These are phyloP conservation scores for Schoenoplectus tabernaemontani DNA, from an alignment of 202 grass and related monocot genomes.

Conservation along the genomic window DNA sequence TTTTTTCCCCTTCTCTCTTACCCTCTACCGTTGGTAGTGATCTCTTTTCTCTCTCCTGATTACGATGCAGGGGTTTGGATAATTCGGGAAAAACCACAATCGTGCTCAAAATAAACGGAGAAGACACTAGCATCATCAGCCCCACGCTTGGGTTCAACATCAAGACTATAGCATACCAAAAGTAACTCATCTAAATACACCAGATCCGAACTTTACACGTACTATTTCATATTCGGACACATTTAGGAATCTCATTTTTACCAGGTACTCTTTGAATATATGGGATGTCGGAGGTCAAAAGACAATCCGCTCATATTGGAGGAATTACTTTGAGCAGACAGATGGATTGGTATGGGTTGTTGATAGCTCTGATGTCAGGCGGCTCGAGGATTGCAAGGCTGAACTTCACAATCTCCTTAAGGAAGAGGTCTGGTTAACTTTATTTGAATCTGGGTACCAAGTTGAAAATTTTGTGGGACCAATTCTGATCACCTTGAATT, in stretches of 20 bases:
- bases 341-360: slow-evolving; percentile 87
- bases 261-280: slow-evolving; percentile 72
- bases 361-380: slow-evolving; percentile 73
- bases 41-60: neutral
- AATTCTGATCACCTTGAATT: neutral
- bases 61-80: slow-evolving; percentile 48
- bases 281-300: slow-evolving; percentile 94
- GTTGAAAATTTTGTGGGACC: neutral
- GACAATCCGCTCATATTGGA: slow-evolving; percentile 84
- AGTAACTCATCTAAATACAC: slow-evolving; percentile 31
- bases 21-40: neutral
- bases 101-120: slow-evolving; percentile 78
- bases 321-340: slow-evolving; percentile 97
- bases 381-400: slow-evolving; percentile 60
- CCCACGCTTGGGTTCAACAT: slow-evolving; percentile 87
- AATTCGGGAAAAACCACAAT: slow-evolving; percentile 89
- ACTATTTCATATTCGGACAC: neutral
- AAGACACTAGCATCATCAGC: slow-evolving; percentile 78
- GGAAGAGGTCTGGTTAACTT: slow-evolving; percentile 54
- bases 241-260: neutral
- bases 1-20: neutral
- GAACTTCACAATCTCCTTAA: slow-evolving; percentile 86
- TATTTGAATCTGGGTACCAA: neutral
- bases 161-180: slow-evolving; percentile 85
- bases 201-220: neutral